phyloP scores from a whole-genome alignment of 441 rosid genomes.

The Eruca vesicaria region DNA sequence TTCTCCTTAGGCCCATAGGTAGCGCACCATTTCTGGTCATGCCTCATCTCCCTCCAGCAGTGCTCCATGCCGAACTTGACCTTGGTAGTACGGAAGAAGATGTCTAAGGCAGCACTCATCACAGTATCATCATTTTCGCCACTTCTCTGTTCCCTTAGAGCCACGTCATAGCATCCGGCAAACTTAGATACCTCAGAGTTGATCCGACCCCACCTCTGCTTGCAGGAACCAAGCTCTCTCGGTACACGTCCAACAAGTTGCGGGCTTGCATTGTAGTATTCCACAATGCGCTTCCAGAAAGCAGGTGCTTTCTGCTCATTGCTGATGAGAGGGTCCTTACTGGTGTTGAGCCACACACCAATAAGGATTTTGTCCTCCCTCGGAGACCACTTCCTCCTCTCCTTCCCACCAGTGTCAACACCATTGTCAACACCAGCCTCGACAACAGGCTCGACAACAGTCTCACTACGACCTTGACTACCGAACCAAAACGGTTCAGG shows the following conservation, averaged over 20 bases:
- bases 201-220: neutral
- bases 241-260: neutral
- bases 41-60: neutral
- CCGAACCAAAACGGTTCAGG: neutral
- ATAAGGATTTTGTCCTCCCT: neutral
- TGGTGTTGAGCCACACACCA: neutral
- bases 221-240: neutral
- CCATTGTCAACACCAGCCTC: neutral
- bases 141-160: neutral
- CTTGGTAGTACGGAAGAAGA: too few relatives aligned
- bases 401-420: too few relatives aligned
- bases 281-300: neutral
- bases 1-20: neutral
- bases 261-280: neutral
- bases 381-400: neutral
- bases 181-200: neutral
- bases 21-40: neutral
- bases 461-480: neutral
- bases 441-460: neutral
- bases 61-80: too few relatives aligned
- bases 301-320: neutral
- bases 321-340: neutral
- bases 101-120: too few relatives aligned
- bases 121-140: too few relatives aligned
- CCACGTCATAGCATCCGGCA: neutral